Evolutionary conservation across 768 basidiomycete species (phyloP).

Genomic region (Boletus tylopilopsis): DNA sequence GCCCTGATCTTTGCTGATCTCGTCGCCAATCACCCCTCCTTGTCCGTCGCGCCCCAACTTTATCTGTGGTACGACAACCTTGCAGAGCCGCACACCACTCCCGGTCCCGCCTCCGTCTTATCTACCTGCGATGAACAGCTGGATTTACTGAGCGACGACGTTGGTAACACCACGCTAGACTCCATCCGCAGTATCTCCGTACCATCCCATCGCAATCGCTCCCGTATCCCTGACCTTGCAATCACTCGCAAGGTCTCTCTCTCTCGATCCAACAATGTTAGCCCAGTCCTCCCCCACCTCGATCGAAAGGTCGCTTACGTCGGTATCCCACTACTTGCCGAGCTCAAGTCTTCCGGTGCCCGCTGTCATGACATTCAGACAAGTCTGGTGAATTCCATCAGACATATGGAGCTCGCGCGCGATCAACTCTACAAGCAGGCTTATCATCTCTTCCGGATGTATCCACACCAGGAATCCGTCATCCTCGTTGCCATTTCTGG

Average conservation of each 20-base stretch:
- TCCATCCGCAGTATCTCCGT: background rate
- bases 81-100: background rate
- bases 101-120: background rate
- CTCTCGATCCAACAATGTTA: background rate
- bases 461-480: background rate
- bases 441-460: background rate
- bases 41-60: background rate
- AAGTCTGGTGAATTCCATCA: background rate
- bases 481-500: background rate
- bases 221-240: background rate
- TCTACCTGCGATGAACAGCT: background rate
- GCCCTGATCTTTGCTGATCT: background rate
- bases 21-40: background rate
- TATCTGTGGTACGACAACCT: background rate
- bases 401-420: background rate
- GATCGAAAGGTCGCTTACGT: background rate
- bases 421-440: background rate
- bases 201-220: background rate
- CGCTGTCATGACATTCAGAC: background rate
- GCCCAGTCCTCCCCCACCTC: background rate
- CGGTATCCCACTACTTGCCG: background rate
- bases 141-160: background rate
- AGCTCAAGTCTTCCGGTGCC: background rate
- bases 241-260: background rate
- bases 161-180: background rate